Evolutionary conservation across 768 basidiomycete genomes (phyloP), one percentile per base, ranked within the genome.

Genomic region (Mycena maculata): DNA sequence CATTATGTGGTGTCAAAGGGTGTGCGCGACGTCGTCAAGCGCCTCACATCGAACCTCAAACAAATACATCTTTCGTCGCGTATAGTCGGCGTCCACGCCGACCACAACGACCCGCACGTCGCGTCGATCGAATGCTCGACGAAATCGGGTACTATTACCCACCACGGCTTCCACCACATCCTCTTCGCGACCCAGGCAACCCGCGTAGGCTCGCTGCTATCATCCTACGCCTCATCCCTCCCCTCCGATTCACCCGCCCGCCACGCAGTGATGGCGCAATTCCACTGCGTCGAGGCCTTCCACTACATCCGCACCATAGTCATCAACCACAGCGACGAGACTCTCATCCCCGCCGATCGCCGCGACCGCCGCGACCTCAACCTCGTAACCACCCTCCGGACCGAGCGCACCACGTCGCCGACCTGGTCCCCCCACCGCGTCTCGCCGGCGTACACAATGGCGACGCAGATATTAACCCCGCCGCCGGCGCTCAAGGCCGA

Each of bases 131-230:
- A 80, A 28, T 86, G 81, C 56, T 62, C 74, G 39, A 76, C 76
- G 42, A 67, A 74, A 23, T 73, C 76, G 20, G 74, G 78, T 6
- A 41, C 69, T 12, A 68, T 61, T 20, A 74, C 76, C 2, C 76
- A 82, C 68, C 38, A 70, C 8, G 89, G 87, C 9, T 93, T 93
- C 72, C 84, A 87, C 53, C 89, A 91, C 73, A 77, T 95, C 63
- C 78, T 93, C 8, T 82, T 93, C 53, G 92, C 90, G 7, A 93
- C 92, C 0, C 92, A 93, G 74, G 92, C 92, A 8, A 86, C 86
- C 52, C 85, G 87, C 30, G 91, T 90, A 16, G 76, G 81, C 16
- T 81, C 82, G 7, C 77, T 93, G 6, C 77, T 93, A 16, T 74
- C 77, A 1, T 81, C 81, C 1, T 89, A 88, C 68, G 74, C 78